phyloP scores from a whole-genome alignment of 352 stramenopile species.

The Pythium dissimile region DNA sequence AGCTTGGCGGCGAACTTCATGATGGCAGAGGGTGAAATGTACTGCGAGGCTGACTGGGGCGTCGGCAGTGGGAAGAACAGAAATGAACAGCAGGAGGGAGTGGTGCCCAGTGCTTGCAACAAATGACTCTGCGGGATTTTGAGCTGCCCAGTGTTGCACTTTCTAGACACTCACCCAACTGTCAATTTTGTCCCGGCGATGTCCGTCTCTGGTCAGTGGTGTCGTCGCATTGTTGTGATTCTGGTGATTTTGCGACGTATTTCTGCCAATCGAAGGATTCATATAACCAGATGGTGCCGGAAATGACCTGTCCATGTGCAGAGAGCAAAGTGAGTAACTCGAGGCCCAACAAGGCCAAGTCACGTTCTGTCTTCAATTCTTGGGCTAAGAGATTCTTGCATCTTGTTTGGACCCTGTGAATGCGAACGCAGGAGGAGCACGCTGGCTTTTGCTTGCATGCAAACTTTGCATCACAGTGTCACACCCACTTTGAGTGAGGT shows the following conservation, averaged over 20 bases:
- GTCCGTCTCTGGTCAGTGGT: background rate
- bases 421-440: background rate
- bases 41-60: background rate
- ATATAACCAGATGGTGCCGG: background rate
- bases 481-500: no score
- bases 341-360: no score
- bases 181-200: background rate
- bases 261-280: background rate
- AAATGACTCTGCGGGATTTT: no score
- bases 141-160: background rate
- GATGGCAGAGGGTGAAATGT: background rate
- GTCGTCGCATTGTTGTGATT: background rate
- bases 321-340: background rate
- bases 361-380: background rate
- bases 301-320: background rate
- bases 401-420: background rate
- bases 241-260: background rate
- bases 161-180: no score
- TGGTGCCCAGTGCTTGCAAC: no score
- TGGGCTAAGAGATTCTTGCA: background rate
- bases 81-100: background rate
- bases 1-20: constrained; percentile 26
- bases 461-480: no score
- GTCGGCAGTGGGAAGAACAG: constrained; percentile 8
- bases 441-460: background rate